Conservation (phyloP, 306 rosid genomes). For the Alnus glutinosa region DNA sequence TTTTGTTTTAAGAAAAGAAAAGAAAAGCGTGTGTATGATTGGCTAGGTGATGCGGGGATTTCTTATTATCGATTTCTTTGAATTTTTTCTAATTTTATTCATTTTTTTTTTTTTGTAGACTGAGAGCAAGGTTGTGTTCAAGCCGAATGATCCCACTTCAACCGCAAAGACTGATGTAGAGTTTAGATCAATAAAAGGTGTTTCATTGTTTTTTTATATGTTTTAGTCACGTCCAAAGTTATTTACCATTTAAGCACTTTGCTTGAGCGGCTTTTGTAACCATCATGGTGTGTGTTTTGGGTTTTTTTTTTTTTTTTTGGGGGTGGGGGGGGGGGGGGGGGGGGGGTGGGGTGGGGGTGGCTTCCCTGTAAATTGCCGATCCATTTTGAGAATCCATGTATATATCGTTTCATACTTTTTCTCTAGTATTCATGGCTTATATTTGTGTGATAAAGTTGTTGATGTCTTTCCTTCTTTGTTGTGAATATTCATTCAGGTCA, state of each 20-base stretch:
- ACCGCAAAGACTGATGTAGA: conserved; percentile 61
- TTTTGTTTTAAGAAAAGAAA: background rate
- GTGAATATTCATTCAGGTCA: conserved; percentile 55
- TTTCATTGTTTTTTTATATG: background rate
- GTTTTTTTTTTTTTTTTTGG: background rate
- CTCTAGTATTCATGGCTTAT: background rate
- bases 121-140: conserved; percentile 54
- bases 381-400: background rate
- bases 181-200: conserved; percentile 59
- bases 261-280: background rate
- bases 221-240: background rate
- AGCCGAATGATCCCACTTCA: conserved; percentile 74
- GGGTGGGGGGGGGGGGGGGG: background rate
- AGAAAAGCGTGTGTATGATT: background rate
- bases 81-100: background rate
- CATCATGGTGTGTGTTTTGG: background rate
- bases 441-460: background rate
- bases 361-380: background rate
- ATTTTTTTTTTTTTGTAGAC: conserved; percentile 44
- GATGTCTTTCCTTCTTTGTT: conserved; percentile 1
- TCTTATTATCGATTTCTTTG: conserved; percentile 8
- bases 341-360: background rate
- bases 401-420: background rate
- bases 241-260: background rate
- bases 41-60: background rate